These are phyloP conservation scores for Tetraselmis striata DNA, from an alignment of 139 green algal species.

Conservation along the genomic window DNA sequence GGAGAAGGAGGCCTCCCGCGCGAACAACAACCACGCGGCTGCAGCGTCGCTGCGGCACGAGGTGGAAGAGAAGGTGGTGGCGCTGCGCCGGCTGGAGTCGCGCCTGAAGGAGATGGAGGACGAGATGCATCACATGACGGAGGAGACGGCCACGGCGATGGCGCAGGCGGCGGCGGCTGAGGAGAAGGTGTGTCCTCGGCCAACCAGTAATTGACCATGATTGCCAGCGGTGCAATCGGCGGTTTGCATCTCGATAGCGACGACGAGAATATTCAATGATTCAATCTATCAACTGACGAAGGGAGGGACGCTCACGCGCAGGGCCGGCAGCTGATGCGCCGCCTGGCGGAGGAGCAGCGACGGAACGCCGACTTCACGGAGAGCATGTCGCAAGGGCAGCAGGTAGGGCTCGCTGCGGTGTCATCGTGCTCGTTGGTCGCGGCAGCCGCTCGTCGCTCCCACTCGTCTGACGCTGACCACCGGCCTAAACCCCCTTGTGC, in stretches of 20 bases:
- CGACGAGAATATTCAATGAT: too few relatives aligned
- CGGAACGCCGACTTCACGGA: not conserved
- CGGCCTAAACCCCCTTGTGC: too few relatives aligned
- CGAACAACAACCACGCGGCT: not conserved
- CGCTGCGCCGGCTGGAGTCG: not conserved
- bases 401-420: too few relatives aligned
- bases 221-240: too few relatives aligned
- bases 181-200: not conserved
- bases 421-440: too few relatives aligned
- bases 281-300: too few relatives aligned
- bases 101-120: not conserved
- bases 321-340: not conserved
- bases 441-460: too few relatives aligned
- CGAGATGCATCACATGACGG: not conserved
- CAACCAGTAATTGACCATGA: too few relatives aligned
- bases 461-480: too few relatives aligned
- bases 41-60: not conserved
- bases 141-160: not conserved
- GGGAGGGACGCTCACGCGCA: too few relatives aligned
- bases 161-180: not conserved
- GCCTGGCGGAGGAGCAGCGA: not conserved
- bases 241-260: too few relatives aligned
- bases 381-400: not conserved
- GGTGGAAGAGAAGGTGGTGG: not conserved
- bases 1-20: not conserved